A percentile compares a stretch with the other conserved stretches of the same genome.
phyloP scores from a whole-genome alignment of 2,329 filamentous ascomycete species.

The Didymella pomorum region DNA sequence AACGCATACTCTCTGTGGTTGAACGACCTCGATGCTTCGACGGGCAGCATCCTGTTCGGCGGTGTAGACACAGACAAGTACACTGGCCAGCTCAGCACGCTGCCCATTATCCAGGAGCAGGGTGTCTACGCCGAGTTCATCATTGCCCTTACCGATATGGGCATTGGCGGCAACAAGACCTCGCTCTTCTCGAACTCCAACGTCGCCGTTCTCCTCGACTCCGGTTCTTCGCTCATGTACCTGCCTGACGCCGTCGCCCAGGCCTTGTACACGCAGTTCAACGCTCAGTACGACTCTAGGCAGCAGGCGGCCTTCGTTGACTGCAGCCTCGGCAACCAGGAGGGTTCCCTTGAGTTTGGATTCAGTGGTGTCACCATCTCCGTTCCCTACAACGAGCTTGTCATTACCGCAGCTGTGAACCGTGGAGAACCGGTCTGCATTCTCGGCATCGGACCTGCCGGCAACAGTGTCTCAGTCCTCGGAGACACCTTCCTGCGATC shows the following conservation, averaged over 20 bases:
- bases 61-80: conserved; percentile 82
- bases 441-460: conserved; percentile 60
- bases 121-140: conserved; percentile 62
- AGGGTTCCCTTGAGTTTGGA: conserved; percentile 63
- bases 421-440: conserved; percentile 56
- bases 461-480: conserved; percentile 59
- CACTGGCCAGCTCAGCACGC: conserved; percentile 66
- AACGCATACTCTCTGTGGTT: conserved; percentile 75
- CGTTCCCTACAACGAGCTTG: conserved; percentile 64
- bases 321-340: conserved; percentile 60
- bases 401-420: conserved; percentile 59
- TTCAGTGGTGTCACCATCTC: conserved; percentile 65
- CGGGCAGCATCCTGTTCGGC: conserved; percentile 78
- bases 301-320: conserved; percentile 61
- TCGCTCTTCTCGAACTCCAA: conserved; percentile 54
- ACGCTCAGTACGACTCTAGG: conserved; percentile 52
- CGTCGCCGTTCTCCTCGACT: conserved; percentile 73
- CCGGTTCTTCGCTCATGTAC: conserved; percentile 76
- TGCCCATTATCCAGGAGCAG: conserved; percentile 64
- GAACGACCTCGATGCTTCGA: conserved; percentile 66
- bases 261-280: conserved; percentile 52
- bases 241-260: conserved; percentile 68
- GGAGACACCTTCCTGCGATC: conserved; percentile 70
- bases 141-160: conserved; percentile 60
- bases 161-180: conserved; percentile 52